Conservation (phyloP, 2,329 filamentous ascomycete genomes). For the Talaromyces sp. region DNA sequence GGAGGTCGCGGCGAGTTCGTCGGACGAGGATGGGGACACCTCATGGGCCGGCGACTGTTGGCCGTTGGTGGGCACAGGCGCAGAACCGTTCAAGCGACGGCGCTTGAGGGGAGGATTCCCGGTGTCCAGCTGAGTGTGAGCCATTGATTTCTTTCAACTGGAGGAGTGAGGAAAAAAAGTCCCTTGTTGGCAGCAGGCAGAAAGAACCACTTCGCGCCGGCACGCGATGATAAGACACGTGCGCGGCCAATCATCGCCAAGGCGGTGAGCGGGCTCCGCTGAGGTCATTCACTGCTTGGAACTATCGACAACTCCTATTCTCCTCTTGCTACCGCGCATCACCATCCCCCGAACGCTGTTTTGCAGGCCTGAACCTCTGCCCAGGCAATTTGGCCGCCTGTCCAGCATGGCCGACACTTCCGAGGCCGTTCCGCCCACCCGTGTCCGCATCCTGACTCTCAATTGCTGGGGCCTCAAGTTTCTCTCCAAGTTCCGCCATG, state of each 20-base stretch:
- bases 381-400: not conserved
- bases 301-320: not conserved
- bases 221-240: slow-evolving; percentile 13
- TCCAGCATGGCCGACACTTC: slow-evolving; percentile 1
- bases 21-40: slow-evolving; percentile 32
- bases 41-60: slow-evolving; percentile 16
- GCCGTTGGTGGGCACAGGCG: slow-evolving; percentile 9
- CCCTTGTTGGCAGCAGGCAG: not conserved
- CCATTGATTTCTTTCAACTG: slow-evolving; percentile 1
- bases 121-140: slow-evolving; percentile 16
- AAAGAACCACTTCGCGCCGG: slow-evolving; percentile 3
- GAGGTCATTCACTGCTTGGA: not conserved
- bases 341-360: not conserved
- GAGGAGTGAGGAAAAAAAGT: not conserved
- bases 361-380: not conserved
- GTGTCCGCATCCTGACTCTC: slow-evolving; percentile 76
- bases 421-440: slow-evolving; percentile 37
- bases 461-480: slow-evolving; percentile 97
- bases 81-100: slow-evolving; percentile 26
- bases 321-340: not conserved
- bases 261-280: slow-evolving; percentile 18
- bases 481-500: slow-evolving; percentile 70
- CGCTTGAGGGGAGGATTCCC: slow-evolving; percentile 21
- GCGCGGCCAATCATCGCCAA: slow-evolving; percentile 15
- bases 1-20: slow-evolving; percentile 34